phyloP scores from a whole-genome alignment of 1,284 basidiomycete species.

The Rhodotorula sp. region DNA sequence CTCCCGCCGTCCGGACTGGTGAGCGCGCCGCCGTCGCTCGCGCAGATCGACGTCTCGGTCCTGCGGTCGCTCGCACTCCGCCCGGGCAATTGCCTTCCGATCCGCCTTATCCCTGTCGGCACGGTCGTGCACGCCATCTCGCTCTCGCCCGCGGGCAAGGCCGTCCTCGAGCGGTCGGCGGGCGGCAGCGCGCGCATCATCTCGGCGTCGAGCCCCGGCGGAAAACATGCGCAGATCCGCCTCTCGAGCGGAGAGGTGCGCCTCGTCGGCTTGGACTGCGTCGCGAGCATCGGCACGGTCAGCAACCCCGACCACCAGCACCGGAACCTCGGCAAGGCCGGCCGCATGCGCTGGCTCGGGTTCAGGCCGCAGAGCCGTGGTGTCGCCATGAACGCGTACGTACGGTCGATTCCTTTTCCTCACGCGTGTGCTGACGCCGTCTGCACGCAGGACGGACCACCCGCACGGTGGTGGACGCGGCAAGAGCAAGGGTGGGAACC shows the following conservation, averaged over 20 bases:
- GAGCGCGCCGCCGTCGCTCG: slow-evolving; percentile 47
- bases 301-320: slow-evolving; percentile 91
- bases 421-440: slow-evolving; percentile 38
- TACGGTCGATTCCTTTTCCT: background rate
- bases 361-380: slow-evolving; percentile 66
- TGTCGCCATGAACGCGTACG: slow-evolving; percentile 94
- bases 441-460: slow-evolving; percentile 63
- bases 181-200: slow-evolving; percentile 84
- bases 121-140: slow-evolving; percentile 87
- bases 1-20: slow-evolving; percentile 10
- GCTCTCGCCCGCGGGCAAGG: slow-evolving; percentile 73
- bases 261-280: slow-evolving; percentile 76
- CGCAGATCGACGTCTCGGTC: slow-evolving; percentile 73
- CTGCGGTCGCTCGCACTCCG: slow-evolving; percentile 82
- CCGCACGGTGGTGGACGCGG: slow-evolving; percentile 98
- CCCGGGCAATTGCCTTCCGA: slow-evolving; percentile 89
- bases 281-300: slow-evolving; percentile 87
- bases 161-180: slow-evolving; percentile 82
- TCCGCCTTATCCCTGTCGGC: slow-evolving; percentile 87
- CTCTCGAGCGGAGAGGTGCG: slow-evolving; percentile 92
- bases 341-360: slow-evolving; percentile 72
- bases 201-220: slow-evolving; percentile 60
- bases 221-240: slow-evolving; percentile 75
- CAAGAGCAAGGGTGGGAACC: slow-evolving; percentile 94
- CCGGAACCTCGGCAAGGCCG: slow-evolving; percentile 85